These are phyloP conservation scores for Pittosporum tobira DNA, from an alignment of 129 eudicot species.

Conservation along the genomic window DNA sequence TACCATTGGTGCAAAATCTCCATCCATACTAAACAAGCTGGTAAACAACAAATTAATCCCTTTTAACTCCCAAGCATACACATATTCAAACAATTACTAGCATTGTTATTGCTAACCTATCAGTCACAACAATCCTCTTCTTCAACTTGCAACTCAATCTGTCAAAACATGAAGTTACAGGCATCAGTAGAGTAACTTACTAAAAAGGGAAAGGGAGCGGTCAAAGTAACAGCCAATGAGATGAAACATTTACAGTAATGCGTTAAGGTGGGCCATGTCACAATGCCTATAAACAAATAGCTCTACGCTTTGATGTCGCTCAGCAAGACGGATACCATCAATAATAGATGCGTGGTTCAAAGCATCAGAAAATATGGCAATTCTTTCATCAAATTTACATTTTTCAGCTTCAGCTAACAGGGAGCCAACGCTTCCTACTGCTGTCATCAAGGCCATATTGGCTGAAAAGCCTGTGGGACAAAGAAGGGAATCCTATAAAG, in stretches of 20 bases:
- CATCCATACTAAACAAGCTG: constrained; percentile 99
- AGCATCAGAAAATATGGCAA: constrained; percentile 94
- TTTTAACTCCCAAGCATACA: constrained; percentile 21
- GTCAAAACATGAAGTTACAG: constrained; percentile 17
- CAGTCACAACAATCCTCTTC: constrained; percentile 89
- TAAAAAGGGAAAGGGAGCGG: background rate
- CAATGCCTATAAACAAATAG: constrained; percentile 78
- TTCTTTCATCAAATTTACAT: constrained; percentile 34
- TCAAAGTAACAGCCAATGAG: constrained; percentile 7
- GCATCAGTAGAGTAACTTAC: constrained; percentile 6
- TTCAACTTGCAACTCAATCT: constrained; percentile 60
- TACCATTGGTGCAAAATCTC: constrained; percentile 94
- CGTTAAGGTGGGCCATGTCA: constrained; percentile 84
- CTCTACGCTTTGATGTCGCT: constrained; percentile 48
- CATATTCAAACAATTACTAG: constrained; percentile 11
- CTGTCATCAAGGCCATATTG: constrained; percentile 93
- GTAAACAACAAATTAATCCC: constrained; percentile 27
- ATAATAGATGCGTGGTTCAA: constrained; percentile 94
- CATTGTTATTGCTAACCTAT: constrained; percentile 47
- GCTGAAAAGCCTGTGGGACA: constrained; percentile 99
- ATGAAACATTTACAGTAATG: constrained; percentile 47
- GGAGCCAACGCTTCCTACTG: constrained; percentile 67
- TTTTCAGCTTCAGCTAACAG: constrained; percentile 40
- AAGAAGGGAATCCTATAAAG: constrained; percentile 91
- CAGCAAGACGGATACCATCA: constrained; percentile 92